These are phyloP conservation scores for Globisporangium mamillatum DNA, from an alignment of 352 stramenopile genomes.

Conservation along the genomic window DNA sequence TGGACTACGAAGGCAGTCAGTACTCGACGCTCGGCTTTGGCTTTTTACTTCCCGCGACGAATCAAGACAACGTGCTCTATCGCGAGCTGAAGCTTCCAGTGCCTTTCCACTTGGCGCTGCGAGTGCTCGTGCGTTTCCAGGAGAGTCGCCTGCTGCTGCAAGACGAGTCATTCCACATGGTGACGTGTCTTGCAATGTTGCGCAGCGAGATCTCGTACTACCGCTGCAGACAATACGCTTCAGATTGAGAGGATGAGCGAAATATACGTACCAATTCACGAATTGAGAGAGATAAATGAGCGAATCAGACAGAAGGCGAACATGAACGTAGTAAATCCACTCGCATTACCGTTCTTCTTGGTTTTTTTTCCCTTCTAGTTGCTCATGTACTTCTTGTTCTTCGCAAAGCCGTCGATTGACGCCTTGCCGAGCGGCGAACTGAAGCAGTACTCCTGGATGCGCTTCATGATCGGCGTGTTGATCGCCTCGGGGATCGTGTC, in stretches of 20 bases:
- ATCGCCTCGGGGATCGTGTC: slow-evolving; percentile 74
- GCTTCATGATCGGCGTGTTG: slow-evolving; percentile 88
- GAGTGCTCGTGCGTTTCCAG: slow-evolving; percentile 51
- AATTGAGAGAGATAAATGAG: neutral
- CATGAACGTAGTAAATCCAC: neutral
- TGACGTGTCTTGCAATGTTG: slow-evolving; percentile 51
- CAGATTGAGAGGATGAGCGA: neutral
- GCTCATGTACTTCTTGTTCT: slow-evolving; percentile 87
- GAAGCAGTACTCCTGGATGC: slow-evolving; percentile 90
- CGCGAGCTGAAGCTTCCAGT: slow-evolving; percentile 49
- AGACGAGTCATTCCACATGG: slow-evolving; percentile 45
- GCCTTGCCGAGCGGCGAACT: slow-evolving; percentile 90
- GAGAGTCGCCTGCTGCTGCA: slow-evolving; percentile 54
- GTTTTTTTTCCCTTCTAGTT: slow-evolving; percentile 40
- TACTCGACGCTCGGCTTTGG: slow-evolving; percentile 59
- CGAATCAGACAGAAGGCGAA: neutral
- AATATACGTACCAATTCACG: neutral
- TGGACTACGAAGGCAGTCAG: slow-evolving; percentile 48
- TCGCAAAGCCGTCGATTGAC: slow-evolving; percentile 59
- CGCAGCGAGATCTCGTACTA: slow-evolving; percentile 50
- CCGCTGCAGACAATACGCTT: slow-evolving; percentile 29
- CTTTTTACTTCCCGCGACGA: slow-evolving; percentile 51
- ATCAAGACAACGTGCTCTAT: slow-evolving; percentile 52
- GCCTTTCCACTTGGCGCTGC: slow-evolving; percentile 51
- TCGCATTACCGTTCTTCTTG: neutral